These are phyloP conservation scores for Clitoria ternatea DNA, from an alignment of 306 rosid genomes.

Conservation along the genomic window DNA sequence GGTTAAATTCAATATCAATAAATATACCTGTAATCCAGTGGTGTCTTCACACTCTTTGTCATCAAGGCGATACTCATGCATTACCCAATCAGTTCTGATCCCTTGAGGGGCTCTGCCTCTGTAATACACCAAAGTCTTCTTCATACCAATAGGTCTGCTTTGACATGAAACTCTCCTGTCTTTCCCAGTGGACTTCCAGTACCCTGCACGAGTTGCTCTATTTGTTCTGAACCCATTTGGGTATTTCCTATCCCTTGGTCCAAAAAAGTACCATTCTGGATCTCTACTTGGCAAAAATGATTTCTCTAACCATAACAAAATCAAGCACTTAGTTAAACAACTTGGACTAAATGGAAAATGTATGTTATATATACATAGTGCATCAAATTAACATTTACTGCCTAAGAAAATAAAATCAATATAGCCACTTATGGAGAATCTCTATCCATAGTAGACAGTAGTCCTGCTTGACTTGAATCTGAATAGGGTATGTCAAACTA, in stretches of 20 bases:
- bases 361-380: not conserved
- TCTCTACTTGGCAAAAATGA: constrained; percentile 95
- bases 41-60: constrained; percentile 73
- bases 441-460: no score
- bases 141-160: constrained; percentile 88
- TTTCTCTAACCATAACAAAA: constrained; percentile 54
- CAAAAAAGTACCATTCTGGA: constrained; percentile 99
- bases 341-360: not conserved
- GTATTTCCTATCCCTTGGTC: constrained; percentile 89
- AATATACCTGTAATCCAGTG: constrained; percentile 65
- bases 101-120: constrained; percentile 99
- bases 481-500: no score
- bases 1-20: not conserved
- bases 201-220: constrained; percentile 95
- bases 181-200: constrained; percentile 96
- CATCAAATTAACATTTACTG: not conserved
- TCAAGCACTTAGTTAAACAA: constrained; percentile 17
- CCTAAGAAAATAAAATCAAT: not conserved
- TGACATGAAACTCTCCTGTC: constrained; percentile 74
- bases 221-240: constrained; percentile 96
- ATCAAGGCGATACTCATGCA: constrained; percentile 97
- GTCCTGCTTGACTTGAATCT: no score
- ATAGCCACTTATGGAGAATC: no score
- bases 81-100: constrained; percentile 92
- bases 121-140: constrained; percentile 93